A percentile compares a stretch with the other conserved stretches of the same genome.
These are phyloP conservation scores for Aspergillus flavus DNA, from an alignment of 2,329 filamentous ascomycete species.

Conservation along the genomic window DNA sequence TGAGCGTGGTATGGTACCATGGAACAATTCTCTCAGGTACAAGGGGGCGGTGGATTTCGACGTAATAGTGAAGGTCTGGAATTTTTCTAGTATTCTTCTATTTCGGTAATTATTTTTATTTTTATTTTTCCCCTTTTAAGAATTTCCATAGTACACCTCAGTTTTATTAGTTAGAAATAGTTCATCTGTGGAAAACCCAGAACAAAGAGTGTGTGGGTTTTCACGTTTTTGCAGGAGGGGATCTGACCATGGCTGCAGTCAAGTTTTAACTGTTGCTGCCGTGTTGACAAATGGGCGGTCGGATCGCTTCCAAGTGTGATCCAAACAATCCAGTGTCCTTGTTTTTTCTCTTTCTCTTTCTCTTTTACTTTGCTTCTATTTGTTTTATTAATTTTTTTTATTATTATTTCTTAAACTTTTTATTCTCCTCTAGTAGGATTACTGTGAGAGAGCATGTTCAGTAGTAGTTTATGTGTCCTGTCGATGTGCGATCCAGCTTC, in stretches of 20 bases:
- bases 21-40: slow-evolving; percentile 24
- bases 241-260: slow-evolving; percentile 23
- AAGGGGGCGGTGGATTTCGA: not conserved
- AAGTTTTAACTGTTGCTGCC: slow-evolving; percentile 15
- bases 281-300: slow-evolving; percentile 18
- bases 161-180: not conserved
- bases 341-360: not conserved
- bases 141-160: not conserved
- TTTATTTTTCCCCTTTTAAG: not conserved
- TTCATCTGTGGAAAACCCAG: not conserved
- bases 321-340: slow-evolving; percentile 18
- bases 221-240: slow-evolving; percentile 20
- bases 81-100: slow-evolving; percentile 4
- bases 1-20: slow-evolving; percentile 25
- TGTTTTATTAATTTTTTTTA: not conserved
- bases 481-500: slow-evolving; percentile 23
- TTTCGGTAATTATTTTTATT: slow-evolving; percentile 15
- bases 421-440: not conserved
- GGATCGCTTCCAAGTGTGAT: slow-evolving; percentile 23
- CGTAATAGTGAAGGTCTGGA: not conserved
- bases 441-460: slow-evolving; percentile 6
- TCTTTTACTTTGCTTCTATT: no score
- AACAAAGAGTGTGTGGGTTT: not conserved
- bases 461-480: slow-evolving; percentile 12
- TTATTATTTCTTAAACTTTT: slow-evolving; percentile 1